Evolutionary conservation across 2,329 filamentous ascomycete genomes (phyloP).

Genomic region (Colletotrichum sp.): DNA sequence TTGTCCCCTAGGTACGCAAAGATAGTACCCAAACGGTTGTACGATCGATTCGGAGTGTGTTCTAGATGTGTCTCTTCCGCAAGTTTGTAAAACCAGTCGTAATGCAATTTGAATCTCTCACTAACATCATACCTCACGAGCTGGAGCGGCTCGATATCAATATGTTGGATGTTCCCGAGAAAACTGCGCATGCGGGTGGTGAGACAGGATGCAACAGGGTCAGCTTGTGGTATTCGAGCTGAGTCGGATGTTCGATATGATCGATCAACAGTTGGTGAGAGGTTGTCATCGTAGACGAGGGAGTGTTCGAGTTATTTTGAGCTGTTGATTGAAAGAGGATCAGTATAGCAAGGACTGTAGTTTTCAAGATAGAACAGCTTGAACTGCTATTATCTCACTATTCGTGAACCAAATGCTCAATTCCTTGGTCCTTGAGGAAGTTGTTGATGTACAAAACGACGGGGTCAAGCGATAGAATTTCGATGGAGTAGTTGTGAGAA

Average conservation of each 20-base stretch:
- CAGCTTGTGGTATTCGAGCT: neutral
- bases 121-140: neutral
- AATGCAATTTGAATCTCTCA: neutral
- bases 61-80: neutral
- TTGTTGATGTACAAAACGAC: neutral
- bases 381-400: neutral
- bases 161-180: neutral
- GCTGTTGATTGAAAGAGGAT: neutral
- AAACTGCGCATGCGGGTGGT: neutral
- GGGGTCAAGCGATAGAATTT: neutral
- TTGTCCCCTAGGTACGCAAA: neutral
- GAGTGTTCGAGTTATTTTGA: neutral
- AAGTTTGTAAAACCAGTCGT: neutral
- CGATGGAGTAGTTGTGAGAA: neutral
- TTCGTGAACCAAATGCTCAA: neutral
- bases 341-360: neutral
- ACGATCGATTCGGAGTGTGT: neutral
- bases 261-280: neutral
- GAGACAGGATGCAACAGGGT: neutral
- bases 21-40: neutral
- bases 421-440: neutral
- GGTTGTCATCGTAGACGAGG: neutral
- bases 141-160: neutral
- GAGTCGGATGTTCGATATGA: neutral
- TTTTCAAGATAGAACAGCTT: neutral